These are phyloP conservation scores for Pseudogymnoascus verrucosus DNA, from an alignment of 2,329 filamentous ascomycete genomes.

Conservation along the genomic window DNA sequence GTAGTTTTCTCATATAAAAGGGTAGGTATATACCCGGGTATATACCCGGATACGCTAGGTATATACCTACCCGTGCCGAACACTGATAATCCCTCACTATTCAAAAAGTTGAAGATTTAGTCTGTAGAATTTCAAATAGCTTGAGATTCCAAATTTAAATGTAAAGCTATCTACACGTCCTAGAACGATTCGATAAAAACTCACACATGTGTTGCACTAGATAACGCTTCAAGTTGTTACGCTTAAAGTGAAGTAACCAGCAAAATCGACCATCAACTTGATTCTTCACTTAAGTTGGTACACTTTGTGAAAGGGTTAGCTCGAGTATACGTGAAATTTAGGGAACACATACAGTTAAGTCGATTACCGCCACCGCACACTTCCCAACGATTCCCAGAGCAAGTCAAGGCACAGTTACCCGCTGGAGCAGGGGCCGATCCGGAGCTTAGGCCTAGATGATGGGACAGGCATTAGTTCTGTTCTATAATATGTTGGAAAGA, in stretches of 20 bases:
- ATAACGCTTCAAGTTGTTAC: too few species aligned
- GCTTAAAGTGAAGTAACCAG: too few species aligned
- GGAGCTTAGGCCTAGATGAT: not conserved
- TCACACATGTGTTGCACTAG: too few species aligned
- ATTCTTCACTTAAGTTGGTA: not conserved
- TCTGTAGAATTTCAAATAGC: too few species aligned
- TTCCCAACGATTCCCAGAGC: conserved; percentile 3
- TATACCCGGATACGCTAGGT: not conserved
- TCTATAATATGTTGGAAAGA: not conserved
- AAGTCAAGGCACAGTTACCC: conserved; percentile 3
- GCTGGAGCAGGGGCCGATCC: not conserved
- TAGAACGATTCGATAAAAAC: too few species aligned
- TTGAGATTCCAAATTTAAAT: too few species aligned
- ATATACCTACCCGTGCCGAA: not conserved
- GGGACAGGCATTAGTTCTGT: not conserved
- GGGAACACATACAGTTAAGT: conserved; percentile 8
- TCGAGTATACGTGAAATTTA: not conserved
- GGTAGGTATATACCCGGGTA: not conserved
- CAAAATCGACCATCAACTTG: not conserved
- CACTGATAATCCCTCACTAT: not conserved
- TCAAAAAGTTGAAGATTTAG: too few species aligned
- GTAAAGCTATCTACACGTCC: too few species aligned
- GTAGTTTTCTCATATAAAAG: not conserved
- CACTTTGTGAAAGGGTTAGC: not conserved
- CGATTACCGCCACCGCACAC: conserved; percentile 10